Evolutionary conservation across 441 rosid genomes (phyloP).

Genomic region (Bocquillonia castaneifolia): DNA sequence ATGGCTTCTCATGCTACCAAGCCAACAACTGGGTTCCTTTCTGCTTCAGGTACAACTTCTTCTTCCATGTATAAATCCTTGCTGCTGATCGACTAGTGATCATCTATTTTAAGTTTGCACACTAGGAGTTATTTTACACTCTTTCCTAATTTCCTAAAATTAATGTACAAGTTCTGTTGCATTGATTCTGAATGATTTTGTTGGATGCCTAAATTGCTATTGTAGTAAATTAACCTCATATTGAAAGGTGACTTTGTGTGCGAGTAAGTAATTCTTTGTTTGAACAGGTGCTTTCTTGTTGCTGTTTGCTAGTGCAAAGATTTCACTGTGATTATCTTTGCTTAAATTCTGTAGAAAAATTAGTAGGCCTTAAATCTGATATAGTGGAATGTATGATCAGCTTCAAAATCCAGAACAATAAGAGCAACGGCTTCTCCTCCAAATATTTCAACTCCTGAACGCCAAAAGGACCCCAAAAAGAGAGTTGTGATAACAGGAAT

Average conservation of each 20-base stretch:
- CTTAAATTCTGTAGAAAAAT: neutral
- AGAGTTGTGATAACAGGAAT: constrained; percentile 55
- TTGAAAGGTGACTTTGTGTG: too few species aligned
- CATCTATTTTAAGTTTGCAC: too few species aligned
- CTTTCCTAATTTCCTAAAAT: neutral
- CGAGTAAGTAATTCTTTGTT: neutral
- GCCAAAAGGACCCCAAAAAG: constrained; percentile 53
- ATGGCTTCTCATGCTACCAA: constrained; percentile 20
- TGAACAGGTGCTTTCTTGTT: neutral
- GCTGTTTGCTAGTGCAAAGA: neutral
- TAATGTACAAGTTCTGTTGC: neutral
- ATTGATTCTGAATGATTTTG: neutral
- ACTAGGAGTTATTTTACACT: neutral
- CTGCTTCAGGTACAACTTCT: constrained; percentile 30
- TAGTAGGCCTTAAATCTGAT: neutral
- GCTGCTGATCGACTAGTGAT: too few species aligned
- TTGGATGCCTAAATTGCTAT: too few species aligned
- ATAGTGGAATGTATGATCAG: constrained; percentile 28
- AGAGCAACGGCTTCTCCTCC: constrained; percentile 42
- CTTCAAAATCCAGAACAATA: constrained; percentile 34
- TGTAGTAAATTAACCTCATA: too few species aligned
- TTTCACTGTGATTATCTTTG: neutral
- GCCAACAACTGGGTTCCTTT: constrained; percentile 19
- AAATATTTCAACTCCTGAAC: constrained; percentile 40
- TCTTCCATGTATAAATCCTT: neutral